Conservation (phyloP, 2,329 filamentous ascomycete genomes). For the Alternaria ethzedia region DNA sequence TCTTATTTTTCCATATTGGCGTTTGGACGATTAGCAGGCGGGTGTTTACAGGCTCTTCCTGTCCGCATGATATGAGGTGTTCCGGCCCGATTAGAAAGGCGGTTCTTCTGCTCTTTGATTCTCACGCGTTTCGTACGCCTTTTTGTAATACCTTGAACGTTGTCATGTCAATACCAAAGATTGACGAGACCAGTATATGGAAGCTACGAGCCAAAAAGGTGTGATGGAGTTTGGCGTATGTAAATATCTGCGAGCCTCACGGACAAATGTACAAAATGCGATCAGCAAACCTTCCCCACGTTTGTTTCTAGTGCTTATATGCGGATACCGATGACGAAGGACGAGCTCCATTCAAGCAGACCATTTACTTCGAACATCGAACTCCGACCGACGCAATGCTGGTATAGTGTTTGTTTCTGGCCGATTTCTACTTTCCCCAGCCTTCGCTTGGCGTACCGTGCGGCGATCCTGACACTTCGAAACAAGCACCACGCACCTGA, state of each 20-base stretch:
- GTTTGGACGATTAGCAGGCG: slow-evolving; percentile 7
- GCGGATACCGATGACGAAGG: neutral
- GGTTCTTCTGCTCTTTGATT: neutral
- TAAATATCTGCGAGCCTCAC: neutral
- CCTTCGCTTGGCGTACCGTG: neutral
- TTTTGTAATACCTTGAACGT: neutral
- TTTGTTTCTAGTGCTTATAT: neutral
- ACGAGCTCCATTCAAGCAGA: neutral
- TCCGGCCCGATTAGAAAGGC: slow-evolving; percentile 7
- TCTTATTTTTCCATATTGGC: neutral
- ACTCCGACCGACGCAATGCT: neutral
- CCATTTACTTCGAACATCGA: neutral
- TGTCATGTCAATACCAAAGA: neutral
- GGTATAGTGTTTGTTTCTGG: neutral
- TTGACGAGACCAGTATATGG: neutral
- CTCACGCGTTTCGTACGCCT: neutral
- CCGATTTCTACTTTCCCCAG: neutral
- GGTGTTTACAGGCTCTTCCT: slow-evolving; percentile 7
- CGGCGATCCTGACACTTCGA: neutral
- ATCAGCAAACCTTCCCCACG: neutral
- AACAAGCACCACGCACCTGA: neutral
- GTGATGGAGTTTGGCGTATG: slow-evolving; percentile 1
- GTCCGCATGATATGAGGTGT: slow-evolving; percentile 6
- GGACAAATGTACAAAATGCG: neutral
- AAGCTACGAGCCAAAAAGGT: neutral